Percentiles rank a stretch among this genome's conserved stretches.
These are phyloP conservation scores for Bombardia bombarda DNA, from an alignment of 495 filamentous ascomycete species.

Conservation along the genomic window DNA sequence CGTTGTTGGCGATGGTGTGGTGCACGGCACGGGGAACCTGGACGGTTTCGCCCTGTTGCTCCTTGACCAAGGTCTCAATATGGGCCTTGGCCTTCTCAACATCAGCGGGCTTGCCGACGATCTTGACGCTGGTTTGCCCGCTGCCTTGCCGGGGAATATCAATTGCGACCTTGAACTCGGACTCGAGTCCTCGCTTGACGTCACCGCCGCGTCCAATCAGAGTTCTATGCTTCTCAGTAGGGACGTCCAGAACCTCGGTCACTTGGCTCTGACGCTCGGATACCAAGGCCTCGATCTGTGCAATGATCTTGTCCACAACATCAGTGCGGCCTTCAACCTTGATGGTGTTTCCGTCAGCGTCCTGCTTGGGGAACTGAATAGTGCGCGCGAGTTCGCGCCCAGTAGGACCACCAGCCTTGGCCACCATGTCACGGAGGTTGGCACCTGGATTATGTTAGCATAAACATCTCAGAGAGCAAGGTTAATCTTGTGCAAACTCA, in stretches of 20 bases:
- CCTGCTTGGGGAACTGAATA: conserved; percentile 81
- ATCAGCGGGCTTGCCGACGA: conserved; percentile 66
- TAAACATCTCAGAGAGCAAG: not conserved
- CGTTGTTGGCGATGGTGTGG: conserved; percentile 78
- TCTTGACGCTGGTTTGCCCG: conserved; percentile 69
- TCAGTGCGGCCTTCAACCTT: conserved; percentile 73
- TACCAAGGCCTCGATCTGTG: conserved; percentile 71
- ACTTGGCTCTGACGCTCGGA: conserved; percentile 71
- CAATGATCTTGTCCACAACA: conserved; percentile 83
- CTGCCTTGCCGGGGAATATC: conserved; percentile 75
- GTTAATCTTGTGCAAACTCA: conserved; percentile 36
- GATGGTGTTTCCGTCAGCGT: conserved; percentile 74
- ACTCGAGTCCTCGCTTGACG: conserved; percentile 74
- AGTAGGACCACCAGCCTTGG: conserved; percentile 80
- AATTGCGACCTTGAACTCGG: conserved; percentile 78
- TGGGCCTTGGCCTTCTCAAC: conserved; percentile 82
- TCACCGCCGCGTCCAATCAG: conserved; percentile 91
- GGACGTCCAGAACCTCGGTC: conserved; percentile 67
- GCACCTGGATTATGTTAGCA: conserved; percentile 54
- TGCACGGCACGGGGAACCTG: conserved; percentile 73
- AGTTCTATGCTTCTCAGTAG: conserved; percentile 77
- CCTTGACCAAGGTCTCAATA: conserved; percentile 71
- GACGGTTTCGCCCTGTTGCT: conserved; percentile 78
- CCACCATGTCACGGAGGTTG: conserved; percentile 78
- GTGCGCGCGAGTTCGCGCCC: conserved; percentile 74